Evolutionary conservation across 768 basidiomycete genomes (phyloP).

Genomic region (Serendipita sp.): DNA sequence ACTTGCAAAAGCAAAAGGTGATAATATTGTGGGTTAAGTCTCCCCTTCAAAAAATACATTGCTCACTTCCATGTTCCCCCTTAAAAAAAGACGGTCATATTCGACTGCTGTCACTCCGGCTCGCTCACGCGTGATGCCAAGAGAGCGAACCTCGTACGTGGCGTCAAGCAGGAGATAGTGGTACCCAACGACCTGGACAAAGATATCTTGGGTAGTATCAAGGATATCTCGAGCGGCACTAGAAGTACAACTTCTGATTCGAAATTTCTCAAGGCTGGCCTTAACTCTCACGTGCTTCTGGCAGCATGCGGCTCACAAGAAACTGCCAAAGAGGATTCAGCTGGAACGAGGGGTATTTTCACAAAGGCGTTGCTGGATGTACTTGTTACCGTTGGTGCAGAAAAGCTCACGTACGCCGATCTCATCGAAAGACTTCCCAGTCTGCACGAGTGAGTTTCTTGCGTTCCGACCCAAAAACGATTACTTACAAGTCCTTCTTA

Average conservation of each 20-base stretch:
- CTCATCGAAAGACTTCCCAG: conserved; percentile 19
- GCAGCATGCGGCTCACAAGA: no score
- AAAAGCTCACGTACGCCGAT: conserved; percentile 29
- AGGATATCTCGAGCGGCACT: no score
- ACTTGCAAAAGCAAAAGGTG: conserved; percentile 40
- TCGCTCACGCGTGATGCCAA: conserved; percentile 19
- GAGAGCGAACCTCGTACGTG: conserved; percentile 4
- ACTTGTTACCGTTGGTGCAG: no score
- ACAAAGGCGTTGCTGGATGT: no score
- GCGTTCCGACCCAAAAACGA: neutral
- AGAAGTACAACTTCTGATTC: no score
- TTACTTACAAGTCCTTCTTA: neutral
- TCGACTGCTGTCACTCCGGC: conserved; percentile 47
- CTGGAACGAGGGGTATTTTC: no score
- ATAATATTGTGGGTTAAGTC: conserved; percentile 37
- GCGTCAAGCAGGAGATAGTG: no score
- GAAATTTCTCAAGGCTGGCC: no score
- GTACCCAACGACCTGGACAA: no score
- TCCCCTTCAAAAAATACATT: neutral
- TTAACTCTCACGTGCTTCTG: no score
- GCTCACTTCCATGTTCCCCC: neutral
- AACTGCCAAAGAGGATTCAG: no score
- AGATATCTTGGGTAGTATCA: no score
- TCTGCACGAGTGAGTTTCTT: neutral
- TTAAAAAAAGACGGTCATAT: conserved; percentile 33